Evolutionary conservation across 495 filamentous ascomycete genomes (phyloP), one percentile per base, ranked within the genome.

Genomic region (Aspergillus ellipticus): DNA sequence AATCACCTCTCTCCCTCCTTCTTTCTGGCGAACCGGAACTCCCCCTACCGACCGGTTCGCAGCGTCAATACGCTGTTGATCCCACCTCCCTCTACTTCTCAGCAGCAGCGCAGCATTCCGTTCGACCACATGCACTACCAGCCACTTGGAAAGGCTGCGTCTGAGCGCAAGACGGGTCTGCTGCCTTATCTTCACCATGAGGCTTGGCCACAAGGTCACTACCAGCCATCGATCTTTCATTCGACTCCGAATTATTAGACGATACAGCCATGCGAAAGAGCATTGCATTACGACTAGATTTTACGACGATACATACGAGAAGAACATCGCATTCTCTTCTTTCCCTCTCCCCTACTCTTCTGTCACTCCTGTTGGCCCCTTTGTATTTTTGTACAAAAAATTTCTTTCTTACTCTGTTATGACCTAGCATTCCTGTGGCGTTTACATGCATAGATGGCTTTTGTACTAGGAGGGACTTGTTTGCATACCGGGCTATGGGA

Each of bases 121-220:
- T 75, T 88, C 67, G 76, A 90, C 60, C 89, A 96, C 73, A 96
- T 98, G 91, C 94, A 96, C 64, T 98, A 97, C 60, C 93, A 96
- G 62, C 89, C 93, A 4, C 72, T 98, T 8, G 89, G 89, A 3
- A 89, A 90, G 64, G 70, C 80, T 8, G 79, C 82, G 3, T 82
- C 86, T 49, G 90, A 96, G 56, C 81, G 86, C 50, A 86, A 87
- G 53, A 87, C 87, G 4, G 94, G 94, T 15, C 81, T 90, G 22
- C 80, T 98, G 10, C 94, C 94, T 11, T 93, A 96, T 42, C 66
- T 80, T 39, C 74, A 77, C 26, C 75, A 73, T 2, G 76, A 81
- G 19, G 67, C 73, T 7, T 79, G 76, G 74, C 67, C 64, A 15
- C 76, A 79, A 35, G 65, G 64, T 8, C 58, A 61, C 26, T 64